A percentile compares a stretch with the other conserved stretches of the same genome.
Conservation (phyloP, 2,329 filamentous ascomycete genomes). For the Chlorencoelia australis region DNA sequence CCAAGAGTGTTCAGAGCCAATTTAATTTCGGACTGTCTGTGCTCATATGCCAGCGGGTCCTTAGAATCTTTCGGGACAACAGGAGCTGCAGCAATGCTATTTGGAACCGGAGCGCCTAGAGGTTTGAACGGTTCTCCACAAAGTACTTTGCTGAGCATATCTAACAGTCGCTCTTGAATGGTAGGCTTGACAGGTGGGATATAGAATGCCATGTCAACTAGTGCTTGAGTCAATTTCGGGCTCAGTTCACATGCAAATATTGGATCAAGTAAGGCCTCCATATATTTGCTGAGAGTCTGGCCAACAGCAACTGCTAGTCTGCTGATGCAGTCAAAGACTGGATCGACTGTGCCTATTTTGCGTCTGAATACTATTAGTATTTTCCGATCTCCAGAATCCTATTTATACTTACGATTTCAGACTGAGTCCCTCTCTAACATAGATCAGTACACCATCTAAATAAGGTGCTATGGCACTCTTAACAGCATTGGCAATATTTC, state of each 20-base stretch:
- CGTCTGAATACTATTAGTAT: constrained; percentile 31
- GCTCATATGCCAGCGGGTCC: constrained; percentile 71
- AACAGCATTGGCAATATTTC: constrained; percentile 91
- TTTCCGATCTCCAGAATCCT: neutral
- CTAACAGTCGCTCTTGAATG: constrained; percentile 87
- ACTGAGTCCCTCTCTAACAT: constrained; percentile 84
- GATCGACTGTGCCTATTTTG: constrained; percentile 42
- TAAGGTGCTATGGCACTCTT: constrained; percentile 93
- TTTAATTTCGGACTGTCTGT: constrained; percentile 77
- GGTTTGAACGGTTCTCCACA: constrained; percentile 89
- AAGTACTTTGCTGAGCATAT: constrained; percentile 89
- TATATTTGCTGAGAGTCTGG: constrained; percentile 95
- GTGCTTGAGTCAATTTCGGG: constrained; percentile 83
- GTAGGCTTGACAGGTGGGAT: constrained; percentile 88
- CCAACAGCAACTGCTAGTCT: constrained; percentile 91
- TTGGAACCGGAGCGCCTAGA: constrained; percentile 75
- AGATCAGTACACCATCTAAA: constrained; percentile 84
- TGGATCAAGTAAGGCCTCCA: constrained; percentile 88
- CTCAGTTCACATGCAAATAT: constrained; percentile 96
- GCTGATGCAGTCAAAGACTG: constrained; percentile 96
- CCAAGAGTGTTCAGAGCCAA: constrained; percentile 88
- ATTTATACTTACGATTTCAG: constrained; percentile 55
- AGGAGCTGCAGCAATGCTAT: constrained; percentile 70
- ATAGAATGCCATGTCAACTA: constrained; percentile 98
- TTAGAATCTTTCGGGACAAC: constrained; percentile 82